Evolutionary conservation across 116 monocot genomes (phyloP), one percentile per base, ranked within the genome.

Genomic region (Trichopus zeylanicus): DNA sequence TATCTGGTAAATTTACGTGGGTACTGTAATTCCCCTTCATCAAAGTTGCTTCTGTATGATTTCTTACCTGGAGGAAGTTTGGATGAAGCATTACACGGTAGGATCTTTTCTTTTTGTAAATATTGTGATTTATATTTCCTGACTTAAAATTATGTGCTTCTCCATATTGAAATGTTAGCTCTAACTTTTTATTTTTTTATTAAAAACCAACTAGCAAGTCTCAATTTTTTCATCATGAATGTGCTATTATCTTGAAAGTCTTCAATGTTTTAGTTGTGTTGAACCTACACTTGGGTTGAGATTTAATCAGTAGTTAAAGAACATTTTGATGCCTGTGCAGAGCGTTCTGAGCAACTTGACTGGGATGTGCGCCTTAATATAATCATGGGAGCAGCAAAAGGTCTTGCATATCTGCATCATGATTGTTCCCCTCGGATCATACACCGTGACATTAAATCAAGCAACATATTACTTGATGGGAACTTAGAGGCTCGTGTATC

Each of bases 371-470:
- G 97, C 15, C 69, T 97, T 59, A 91, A 91, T 68, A 91, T 97
- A 53, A 91, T 97, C 37, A 70, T 97, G 60, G 97, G 97, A 55
- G 87, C 97, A 75, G 91, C 84, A 70, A 97, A 97, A 64, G 97
- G 97, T 19, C 68, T 97, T 32, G 84, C 91, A 27, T 97, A 97
- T 51, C 76, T 97, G 54, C 97, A 91, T 82, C 97, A 97, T 73
- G 97, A 97, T 77, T 97, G 97, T 53, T 87, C 91, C 9, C 97
- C 97, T 48, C 75, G 97, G 59, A 91, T 97, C 27, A 85, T 97
- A 72, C 97, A 97, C 47, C 87, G 97, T 55, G 97, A 97, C 67
- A 91, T 97, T 57, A 97, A 97, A 70, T 91, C 97, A 25, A 97
- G 97, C 48, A 97, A 97, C 71, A 91, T 97, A 32, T 75, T 97